Percentiles rank a stretch among this genome's conserved stretches.
These are phyloP conservation scores for Sporothrix sp. DNA, from an alignment of 2,329 filamentous ascomycete genomes.

Conservation along the genomic window DNA sequence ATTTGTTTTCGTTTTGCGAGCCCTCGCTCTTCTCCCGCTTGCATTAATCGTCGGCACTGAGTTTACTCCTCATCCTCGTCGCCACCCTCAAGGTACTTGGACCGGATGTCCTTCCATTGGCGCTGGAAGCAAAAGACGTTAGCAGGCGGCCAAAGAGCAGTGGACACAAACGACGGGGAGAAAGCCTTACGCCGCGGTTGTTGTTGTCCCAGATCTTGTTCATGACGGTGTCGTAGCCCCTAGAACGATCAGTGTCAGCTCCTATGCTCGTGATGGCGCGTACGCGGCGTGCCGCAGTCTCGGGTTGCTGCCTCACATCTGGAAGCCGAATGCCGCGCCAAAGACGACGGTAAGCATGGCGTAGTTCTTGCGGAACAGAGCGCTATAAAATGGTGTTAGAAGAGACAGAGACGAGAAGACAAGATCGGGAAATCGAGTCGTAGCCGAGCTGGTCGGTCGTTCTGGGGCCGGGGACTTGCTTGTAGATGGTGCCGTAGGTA, in stretches of 20 bases:
- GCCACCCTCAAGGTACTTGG: conserved; percentile 66
- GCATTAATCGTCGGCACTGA: neutral
- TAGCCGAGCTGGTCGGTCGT: conserved; percentile 1
- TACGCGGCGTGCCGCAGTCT: neutral
- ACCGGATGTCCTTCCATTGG: conserved; percentile 99
- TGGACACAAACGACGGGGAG: too few species aligned
- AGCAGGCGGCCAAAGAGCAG: too few species aligned
- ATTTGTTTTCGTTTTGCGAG: neutral
- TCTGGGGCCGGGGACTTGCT: conserved; percentile 35
- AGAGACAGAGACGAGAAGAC: neutral
- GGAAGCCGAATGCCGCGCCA: conserved; percentile 75
- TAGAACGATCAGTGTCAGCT: conserved; percentile 29
- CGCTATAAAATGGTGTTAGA: conserved; percentile 41
- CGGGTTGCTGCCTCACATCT: conserved; percentile 71
- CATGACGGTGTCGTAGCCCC: conserved; percentile 71
- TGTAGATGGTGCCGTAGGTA: conserved; percentile 43
- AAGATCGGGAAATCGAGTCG: too few species aligned
- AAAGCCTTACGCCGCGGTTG: conserved; percentile 82
- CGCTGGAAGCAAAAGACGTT: conserved; percentile 54
- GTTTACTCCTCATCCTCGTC: conserved; percentile 55
- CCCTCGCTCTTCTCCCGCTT: neutral
- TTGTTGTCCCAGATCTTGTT: conserved; percentile 82
- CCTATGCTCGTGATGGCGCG: neutral
- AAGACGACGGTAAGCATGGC: conserved; percentile 85
- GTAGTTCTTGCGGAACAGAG: conserved; percentile 76